Base-by-base conservation (phyloP, 139 green algal species). In the Tetradesmus lagerheimii region DNA sequence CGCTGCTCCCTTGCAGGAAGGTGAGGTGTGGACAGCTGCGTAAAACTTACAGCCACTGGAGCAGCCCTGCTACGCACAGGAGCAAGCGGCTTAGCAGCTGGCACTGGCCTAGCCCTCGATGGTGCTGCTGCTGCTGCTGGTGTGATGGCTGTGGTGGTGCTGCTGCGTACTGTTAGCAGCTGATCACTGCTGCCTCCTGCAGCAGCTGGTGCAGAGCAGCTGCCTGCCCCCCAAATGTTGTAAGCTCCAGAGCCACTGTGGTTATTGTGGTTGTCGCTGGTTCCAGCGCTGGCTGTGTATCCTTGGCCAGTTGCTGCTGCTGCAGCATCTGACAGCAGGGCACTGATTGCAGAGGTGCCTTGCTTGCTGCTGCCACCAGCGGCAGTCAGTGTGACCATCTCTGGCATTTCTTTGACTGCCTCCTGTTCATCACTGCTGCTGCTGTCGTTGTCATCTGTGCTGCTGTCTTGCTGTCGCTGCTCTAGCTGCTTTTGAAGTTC, bases 21-120 rank as follows among this genome's bases (percentile, higher is more conserved):
- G 89, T 95, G 92, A 1, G 79, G 81, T 47, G 91, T 95, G 86
- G 95, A 91, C 67, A 96, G 91, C 83, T 94, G 93, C 15, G 95
- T 97, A 91, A 97, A 97, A 39, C 89, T 86, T 37, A 96, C 91
- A 71, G 39, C 11, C 29, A 89, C 85, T n/a, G 85, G 43, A 25
- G 43, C 67, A 39, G 71, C 50, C 43, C 27, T 71, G 71, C 43
- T 53, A 9, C 85, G 71, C 74, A 89, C 85, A 57, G 85, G 41
- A 53, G 85, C 85, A 20, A 3, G n/a, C 15, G 84, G 67, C 38
- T 31, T 89, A 27, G 84, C 15, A 34, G 66, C 20, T 23, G 57
- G 57, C 4, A 23, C 57, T 5, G 20, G 84, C 27, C 16, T 29
- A 41, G 18, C 43, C 2, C 27, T 5, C 16, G 29, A 2, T 38